phyloP scores from a whole-genome alignment of 1,139 yeast species.

The Saccharomyces hybrid region DNA sequence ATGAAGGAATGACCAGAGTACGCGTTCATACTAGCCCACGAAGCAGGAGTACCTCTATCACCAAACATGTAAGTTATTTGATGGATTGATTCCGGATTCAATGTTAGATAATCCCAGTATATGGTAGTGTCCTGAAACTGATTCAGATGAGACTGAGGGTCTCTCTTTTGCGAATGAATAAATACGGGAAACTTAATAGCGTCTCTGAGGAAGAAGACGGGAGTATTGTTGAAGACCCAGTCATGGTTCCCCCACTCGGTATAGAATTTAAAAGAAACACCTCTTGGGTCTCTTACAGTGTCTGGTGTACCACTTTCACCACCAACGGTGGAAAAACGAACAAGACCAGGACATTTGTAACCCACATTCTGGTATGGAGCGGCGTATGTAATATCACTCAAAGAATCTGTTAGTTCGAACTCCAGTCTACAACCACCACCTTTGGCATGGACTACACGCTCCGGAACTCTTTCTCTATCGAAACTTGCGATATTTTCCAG shows the following conservation, averaged over 20 bases:
- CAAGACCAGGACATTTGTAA: slow-evolving; percentile 64
- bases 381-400: slow-evolving; percentile 65
- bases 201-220: slow-evolving; percentile 79
- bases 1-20: slow-evolving; percentile 74
- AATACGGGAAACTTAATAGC: slow-evolving; percentile 84
- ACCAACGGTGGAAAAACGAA: slow-evolving; percentile 84
- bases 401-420: slow-evolving; percentile 77
- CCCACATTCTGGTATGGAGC: slow-evolving; percentile 67
- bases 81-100: slow-evolving; percentile 57
- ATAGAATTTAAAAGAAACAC: slow-evolving; percentile 74
- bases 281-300: slow-evolving; percentile 86
- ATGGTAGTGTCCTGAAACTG: slow-evolving; percentile 41
- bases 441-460: slow-evolving; percentile 85
- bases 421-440: slow-evolving; percentile 83
- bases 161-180: slow-evolving; percentile 82
- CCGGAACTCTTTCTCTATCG: slow-evolving; percentile 83
- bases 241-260: slow-evolving; percentile 86
- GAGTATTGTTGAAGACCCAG: slow-evolving; percentile 86
- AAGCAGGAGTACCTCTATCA: slow-evolving; percentile 67
- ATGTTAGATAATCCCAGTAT: slow-evolving; percentile 64
- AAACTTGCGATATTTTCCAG: slow-evolving; percentile 75
- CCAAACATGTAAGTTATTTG: slow-evolving; percentile 59
- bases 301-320: slow-evolving; percentile 84
- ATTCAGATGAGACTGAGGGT: slow-evolving; percentile 45
- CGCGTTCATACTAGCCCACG: slow-evolving; percentile 61